A percentile compares a stretch with the other conserved stretches of the same genome.
Conservation (phyloP, 305 asterid species). For the Fraxinus latifolia region DNA sequence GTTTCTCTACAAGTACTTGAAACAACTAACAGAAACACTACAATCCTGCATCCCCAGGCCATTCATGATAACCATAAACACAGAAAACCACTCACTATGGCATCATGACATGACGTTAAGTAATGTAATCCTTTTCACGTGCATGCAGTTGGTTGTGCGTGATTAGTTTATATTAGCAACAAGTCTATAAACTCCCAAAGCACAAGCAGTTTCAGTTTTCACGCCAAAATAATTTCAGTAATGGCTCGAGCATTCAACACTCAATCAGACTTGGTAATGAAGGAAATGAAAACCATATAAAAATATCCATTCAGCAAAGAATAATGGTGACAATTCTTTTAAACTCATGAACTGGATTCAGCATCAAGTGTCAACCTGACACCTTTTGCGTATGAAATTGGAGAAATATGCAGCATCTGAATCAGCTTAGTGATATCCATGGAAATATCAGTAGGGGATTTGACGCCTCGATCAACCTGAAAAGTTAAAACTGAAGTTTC, state of each 20-base stretch:
- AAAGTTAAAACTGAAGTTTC: constrained; percentile 17
- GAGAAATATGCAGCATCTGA: constrained; percentile 54
- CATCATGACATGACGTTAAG: not conserved
- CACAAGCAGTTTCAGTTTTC: not conserved
- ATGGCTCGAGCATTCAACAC: not conserved
- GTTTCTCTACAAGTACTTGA: not conserved
- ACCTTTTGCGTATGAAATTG: constrained; percentile 57
- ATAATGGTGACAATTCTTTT: not conserved
- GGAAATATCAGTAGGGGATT: constrained; percentile 85
- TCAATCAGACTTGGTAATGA: not conserved
- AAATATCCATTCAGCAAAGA: not conserved
- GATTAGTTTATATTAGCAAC: not conserved
- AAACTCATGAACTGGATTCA: constrained; percentile 23
- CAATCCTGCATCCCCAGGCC: not conserved
- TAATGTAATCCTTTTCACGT: not conserved
- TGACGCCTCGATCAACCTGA: constrained; percentile 87
- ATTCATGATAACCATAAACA: not conserved
- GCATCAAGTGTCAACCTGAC: constrained; percentile 62
- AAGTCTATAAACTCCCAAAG: not conserved
- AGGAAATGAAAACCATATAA: not conserved
- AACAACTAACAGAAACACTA: not conserved
- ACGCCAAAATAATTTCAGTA: not conserved
- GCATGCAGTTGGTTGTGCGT: not conserved
- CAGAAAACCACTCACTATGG: not conserved
- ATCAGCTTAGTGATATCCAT: constrained; percentile 71